Conservation (phyloP, 345 rosid species). For the Salix arbutifolia region DNA sequence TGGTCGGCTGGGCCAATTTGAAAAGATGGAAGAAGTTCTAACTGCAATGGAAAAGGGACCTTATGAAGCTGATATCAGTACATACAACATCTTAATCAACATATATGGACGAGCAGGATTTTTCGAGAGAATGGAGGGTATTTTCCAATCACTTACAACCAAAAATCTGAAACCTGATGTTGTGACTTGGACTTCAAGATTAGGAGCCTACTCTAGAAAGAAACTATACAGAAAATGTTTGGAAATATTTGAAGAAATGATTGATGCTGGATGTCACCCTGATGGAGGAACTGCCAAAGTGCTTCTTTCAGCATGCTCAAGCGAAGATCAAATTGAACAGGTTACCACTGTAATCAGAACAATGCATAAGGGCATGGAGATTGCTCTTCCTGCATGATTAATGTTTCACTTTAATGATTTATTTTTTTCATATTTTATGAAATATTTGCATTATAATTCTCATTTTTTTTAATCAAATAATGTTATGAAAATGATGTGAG, state of each 20-base stretch:
- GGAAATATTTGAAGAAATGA: constrained; percentile 85
- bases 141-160: constrained; percentile 41
- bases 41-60: constrained; percentile 58
- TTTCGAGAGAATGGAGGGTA: constrained; percentile 58
- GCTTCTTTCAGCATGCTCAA: constrained; percentile 72
- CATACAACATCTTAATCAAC: constrained; percentile 82
- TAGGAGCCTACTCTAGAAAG: constrained; percentile 79
- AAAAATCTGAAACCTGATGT: constrained; percentile 58
- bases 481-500: too few relatives aligned
- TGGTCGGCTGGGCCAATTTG: constrained; percentile 68
- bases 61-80: constrained; percentile 57
- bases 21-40: constrained; percentile 71
- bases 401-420: too few relatives aligned
- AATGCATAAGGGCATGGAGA: constrained; percentile 53
- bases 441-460: too few relatives aligned
- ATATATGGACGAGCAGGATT: constrained; percentile 73
- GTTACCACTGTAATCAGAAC: constrained; percentile 70
- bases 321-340: constrained; percentile 71
- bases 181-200: constrained; percentile 88
- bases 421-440: too few relatives aligned
- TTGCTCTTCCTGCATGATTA: constrained; percentile 33
- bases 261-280: constrained; percentile 73
- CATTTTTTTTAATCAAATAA: too few relatives aligned
- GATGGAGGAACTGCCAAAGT: constrained; percentile 90
- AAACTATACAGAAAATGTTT: constrained; percentile 63